Evolutionary conservation across 768 basidiomycete species (phyloP).

Genomic region (Serendipita sp.): DNA sequence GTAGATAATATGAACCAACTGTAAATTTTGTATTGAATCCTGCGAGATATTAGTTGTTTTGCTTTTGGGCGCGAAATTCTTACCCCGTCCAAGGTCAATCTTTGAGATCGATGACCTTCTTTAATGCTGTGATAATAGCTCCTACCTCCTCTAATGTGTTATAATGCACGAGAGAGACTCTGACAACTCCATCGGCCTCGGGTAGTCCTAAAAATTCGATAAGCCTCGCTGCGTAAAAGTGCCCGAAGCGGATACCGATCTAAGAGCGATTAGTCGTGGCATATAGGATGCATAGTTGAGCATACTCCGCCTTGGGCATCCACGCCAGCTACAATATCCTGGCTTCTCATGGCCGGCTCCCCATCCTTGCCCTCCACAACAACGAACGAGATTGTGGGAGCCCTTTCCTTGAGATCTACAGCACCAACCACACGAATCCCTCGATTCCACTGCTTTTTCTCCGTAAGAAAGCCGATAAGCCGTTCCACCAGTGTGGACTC

Average conservation of each 20-base stretch:
- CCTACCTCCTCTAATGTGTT: slow-evolving; percentile 60
- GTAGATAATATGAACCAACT: too few relatives aligned
- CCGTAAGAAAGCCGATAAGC: slow-evolving; percentile 39
- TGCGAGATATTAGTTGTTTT: too few relatives aligned
- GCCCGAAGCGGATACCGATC: slow-evolving; percentile 66
- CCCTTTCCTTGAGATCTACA: slow-evolving; percentile 27
- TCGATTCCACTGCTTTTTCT: slow-evolving; percentile 30
- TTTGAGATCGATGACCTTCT: neutral
- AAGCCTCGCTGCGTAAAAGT: slow-evolving; percentile 61
- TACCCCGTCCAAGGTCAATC: too few relatives aligned
- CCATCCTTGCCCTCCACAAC: slow-evolving; percentile 29
- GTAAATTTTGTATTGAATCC: too few relatives aligned
- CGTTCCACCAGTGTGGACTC: slow-evolving; percentile 43
- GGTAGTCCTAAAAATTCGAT: slow-evolving; percentile 39
- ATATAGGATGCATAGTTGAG: slow-evolving; percentile 8
- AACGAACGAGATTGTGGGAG: slow-evolving; percentile 59
- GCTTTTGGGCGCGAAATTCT: too few relatives aligned
- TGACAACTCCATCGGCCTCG: slow-evolving; percentile 47
- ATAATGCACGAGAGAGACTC: slow-evolving; percentile 65
- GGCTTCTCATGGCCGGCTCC: slow-evolving; percentile 38
- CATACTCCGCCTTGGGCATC: slow-evolving; percentile 48
- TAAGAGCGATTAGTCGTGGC: slow-evolving; percentile 16
- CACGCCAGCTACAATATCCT: slow-evolving; percentile 45
- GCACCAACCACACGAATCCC: slow-evolving; percentile 58
- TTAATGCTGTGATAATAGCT: slow-evolving; percentile 29